These are phyloP conservation scores for Luffa aegyptiaca DNA, from an alignment of 306 rosid genomes.

Conservation along the genomic window DNA sequence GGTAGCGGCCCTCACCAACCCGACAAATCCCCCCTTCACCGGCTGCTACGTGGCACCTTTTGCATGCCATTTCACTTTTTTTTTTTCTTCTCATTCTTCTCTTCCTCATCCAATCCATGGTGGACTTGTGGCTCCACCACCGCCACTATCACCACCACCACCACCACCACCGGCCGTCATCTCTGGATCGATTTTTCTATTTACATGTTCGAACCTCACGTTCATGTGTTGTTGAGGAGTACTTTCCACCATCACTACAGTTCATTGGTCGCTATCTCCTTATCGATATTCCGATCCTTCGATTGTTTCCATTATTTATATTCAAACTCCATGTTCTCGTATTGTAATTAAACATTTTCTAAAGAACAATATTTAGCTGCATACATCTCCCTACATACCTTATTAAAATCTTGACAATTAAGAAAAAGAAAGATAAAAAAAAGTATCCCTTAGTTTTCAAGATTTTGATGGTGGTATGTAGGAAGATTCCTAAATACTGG, in stretches of 20 bases:
- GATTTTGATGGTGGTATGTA: no score
- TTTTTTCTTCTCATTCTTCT: background rate
- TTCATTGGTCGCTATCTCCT: background rate
- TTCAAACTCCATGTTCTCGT: background rate
- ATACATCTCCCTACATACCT: no score
- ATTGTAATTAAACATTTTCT: background rate
- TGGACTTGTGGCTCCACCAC: constrained; percentile 35
- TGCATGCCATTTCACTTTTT: constrained; percentile 13
- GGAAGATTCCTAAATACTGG: no score
- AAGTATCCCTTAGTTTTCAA: no score
- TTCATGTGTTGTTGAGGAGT: background rate
- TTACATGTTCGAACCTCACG: background rate
- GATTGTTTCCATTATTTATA: background rate
- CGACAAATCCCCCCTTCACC: constrained; percentile 42
- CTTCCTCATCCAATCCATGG: background rate
- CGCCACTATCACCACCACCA: background rate
- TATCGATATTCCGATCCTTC: background rate
- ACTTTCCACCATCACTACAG: background rate
- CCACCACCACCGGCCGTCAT: background rate
- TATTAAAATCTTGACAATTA: no score
- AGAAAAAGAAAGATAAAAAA: no score
- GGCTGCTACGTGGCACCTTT: constrained; percentile 27
- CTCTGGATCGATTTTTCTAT: background rate
- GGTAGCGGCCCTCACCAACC: constrained; percentile 16
- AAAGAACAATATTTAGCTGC: no score